Conservation (phyloP, 2,329 filamentous ascomycete species). For the Aspergillus pseudoterreus region DNA sequence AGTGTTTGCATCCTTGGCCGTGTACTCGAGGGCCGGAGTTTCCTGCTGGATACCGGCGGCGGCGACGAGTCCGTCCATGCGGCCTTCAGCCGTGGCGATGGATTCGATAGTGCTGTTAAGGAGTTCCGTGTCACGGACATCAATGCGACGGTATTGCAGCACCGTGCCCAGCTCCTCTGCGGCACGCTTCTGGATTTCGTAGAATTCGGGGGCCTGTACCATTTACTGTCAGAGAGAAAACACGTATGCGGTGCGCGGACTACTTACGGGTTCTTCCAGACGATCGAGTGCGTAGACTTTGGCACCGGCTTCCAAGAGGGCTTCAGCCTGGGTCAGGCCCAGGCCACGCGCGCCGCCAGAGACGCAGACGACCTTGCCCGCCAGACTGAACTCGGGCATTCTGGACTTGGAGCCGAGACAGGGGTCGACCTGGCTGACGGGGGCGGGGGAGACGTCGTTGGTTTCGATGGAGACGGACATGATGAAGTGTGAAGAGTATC, state of each 20-base stretch:
- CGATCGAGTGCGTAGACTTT: slow-evolving; percentile 48
- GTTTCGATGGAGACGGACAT: slow-evolving; percentile 36
- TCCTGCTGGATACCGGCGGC: slow-evolving; percentile 75
- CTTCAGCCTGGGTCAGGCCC: slow-evolving; percentile 70
- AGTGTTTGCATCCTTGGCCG: slow-evolving; percentile 56
- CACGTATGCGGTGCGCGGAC: not conserved
- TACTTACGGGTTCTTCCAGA: slow-evolving; percentile 35
- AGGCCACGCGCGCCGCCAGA: slow-evolving; percentile 70
- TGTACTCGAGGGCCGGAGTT: slow-evolving; percentile 75
- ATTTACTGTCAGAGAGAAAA: not conserved
- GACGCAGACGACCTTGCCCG: slow-evolving; percentile 66
- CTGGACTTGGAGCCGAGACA: slow-evolving; percentile 31
- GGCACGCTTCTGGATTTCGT: slow-evolving; percentile 61
- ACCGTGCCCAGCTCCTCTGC: slow-evolving; percentile 61
- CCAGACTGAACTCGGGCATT: slow-evolving; percentile 72
- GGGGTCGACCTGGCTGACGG: slow-evolving; percentile 25
- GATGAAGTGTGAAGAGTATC: slow-evolving; percentile 3
- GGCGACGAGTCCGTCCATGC: slow-evolving; percentile 74
- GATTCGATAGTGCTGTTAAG: slow-evolving; percentile 65
- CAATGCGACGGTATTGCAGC: slow-evolving; percentile 72
- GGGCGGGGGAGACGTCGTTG: slow-evolving; percentile 21
- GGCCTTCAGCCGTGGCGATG: slow-evolving; percentile 67
- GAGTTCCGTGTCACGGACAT: slow-evolving; percentile 68
- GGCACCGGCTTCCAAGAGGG: slow-evolving; percentile 70
- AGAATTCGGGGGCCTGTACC: slow-evolving; percentile 55